Evolutionary conservation across 352 stramenopile species (phyloP).

Genomic region (Pythium vanterpoolii): DNA sequence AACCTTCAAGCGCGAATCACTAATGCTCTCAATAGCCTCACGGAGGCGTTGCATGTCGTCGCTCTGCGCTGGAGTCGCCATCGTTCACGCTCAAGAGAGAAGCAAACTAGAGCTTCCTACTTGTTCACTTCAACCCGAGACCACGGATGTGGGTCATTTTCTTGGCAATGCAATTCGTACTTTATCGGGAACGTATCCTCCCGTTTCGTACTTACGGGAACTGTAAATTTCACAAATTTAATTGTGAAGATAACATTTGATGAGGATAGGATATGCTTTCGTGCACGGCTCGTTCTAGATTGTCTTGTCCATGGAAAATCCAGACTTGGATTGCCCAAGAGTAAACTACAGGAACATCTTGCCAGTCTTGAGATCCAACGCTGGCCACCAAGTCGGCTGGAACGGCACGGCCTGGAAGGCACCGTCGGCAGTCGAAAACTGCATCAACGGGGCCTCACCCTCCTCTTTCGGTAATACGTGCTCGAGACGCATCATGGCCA

Average conservation of each 20-base stretch:
- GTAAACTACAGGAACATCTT: slow-evolving; percentile 66
- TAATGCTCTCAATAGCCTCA: slow-evolving; percentile 15
- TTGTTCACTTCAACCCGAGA: slow-evolving; percentile 19
- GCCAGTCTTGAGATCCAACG: slow-evolving; percentile 63
- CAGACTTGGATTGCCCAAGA: no score
- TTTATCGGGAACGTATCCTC: slow-evolving; percentile 3
- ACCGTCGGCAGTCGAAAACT: slow-evolving; percentile 66
- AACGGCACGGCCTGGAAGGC: slow-evolving; percentile 68
- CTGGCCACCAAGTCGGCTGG: slow-evolving; percentile 72
- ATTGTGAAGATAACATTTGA: not conserved
- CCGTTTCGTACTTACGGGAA: slow-evolving; percentile 12
- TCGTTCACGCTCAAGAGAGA: not conserved
- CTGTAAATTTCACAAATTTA: slow-evolving; percentile 4
- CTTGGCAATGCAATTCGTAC: slow-evolving; percentile 2
- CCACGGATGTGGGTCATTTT: not conserved
- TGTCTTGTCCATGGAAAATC: no score
- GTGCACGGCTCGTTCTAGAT: not conserved
- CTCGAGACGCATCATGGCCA: slow-evolving; percentile 81
- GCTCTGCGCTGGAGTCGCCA: slow-evolving; percentile 4
- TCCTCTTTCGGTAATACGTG: slow-evolving; percentile 49
- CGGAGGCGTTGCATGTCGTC: slow-evolving; percentile 18
- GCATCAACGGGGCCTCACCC: slow-evolving; percentile 37
- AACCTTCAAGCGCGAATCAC: slow-evolving; percentile 19
- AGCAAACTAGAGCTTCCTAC: not conserved
- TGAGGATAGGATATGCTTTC: not conserved